Evolutionary conservation across 352 stramenopile species (phyloP).

Genomic region (Phytophthora kernoviae): DNA sequence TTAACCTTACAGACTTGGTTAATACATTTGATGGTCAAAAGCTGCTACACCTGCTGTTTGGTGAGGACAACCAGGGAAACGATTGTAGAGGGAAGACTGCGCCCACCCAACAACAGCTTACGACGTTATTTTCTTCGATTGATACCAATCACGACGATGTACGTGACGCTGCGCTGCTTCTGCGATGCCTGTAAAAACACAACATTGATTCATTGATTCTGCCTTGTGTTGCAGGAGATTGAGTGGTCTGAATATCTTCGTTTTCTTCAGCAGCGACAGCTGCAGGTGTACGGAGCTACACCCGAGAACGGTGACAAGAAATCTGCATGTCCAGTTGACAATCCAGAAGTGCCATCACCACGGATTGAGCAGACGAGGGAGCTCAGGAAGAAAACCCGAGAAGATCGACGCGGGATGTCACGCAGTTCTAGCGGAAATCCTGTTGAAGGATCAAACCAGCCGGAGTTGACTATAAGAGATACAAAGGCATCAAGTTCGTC

Average conservation of each 20-base stretch:
- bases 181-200: too few relatives aligned
- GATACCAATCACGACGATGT: conserved; percentile 60
- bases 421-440: background rate
- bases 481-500: too few relatives aligned
- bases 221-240: conserved; percentile 29
- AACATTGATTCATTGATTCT: too few relatives aligned
- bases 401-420: conserved; percentile 21
- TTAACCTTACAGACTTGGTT: conserved; percentile 33
- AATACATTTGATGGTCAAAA: conserved; percentile 44
- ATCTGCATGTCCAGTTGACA: background rate
- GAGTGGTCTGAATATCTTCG: conserved; percentile 67
- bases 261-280: conserved; percentile 38
- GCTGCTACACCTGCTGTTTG: conserved; percentile 45
- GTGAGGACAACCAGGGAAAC: conserved; percentile 5
- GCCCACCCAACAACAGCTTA: conserved; percentile 22
- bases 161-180: background rate
- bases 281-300: background rate
- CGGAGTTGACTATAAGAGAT: conserved; percentile 5
- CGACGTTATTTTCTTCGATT: conserved; percentile 52
- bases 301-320: background rate
- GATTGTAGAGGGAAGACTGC: background rate
- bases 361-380: conserved; percentile 20
- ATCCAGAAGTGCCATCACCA: conserved; percentile 1
- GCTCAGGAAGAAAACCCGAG: conserved; percentile 30
- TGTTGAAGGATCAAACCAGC: conserved; percentile 7